Percentiles rank a stretch among this genome's conserved stretches.
Evolutionary conservation across 2,329 filamentous ascomycete genomes (phyloP).

Genomic region (Trichoderma harzianum): DNA sequence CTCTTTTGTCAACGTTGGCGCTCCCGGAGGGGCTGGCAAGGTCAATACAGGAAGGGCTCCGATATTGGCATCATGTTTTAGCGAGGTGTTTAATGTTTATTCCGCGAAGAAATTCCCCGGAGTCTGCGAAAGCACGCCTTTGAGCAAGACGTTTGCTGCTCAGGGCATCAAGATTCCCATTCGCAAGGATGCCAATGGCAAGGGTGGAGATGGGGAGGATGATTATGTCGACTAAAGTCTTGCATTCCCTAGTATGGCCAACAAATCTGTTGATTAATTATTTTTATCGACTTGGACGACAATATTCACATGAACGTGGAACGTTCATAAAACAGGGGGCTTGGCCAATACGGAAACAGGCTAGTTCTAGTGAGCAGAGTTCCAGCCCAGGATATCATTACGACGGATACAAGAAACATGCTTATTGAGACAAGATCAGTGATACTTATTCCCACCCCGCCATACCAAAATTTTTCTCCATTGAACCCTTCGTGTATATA

Average conservation of each 20-base stretch:
- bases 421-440: neutral
- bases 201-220: constrained; percentile 53
- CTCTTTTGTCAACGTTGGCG: constrained; percentile 81
- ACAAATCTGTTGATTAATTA: neutral
- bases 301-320: neutral
- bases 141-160: constrained; percentile 88
- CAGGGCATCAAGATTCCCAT: constrained; percentile 98
- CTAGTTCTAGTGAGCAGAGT: neutral
- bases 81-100: constrained; percentile 86
- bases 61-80: constrained; percentile 81
- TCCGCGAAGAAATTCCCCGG: constrained; percentile 98
- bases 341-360: neutral
- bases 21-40: constrained; percentile 37
- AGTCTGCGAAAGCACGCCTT: constrained; percentile 85
- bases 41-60: constrained; percentile 75
- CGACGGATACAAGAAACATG: neutral
- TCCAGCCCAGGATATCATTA: neutral
- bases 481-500: neutral
- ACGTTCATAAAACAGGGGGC: neutral
- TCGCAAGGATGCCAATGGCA: constrained; percentile 70
- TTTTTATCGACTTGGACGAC: neutral
- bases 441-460: neutral
- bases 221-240: constrained; percentile 36
- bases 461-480: neutral
- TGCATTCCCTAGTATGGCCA: neutral